Conservation (phyloP, 2,329 filamentous ascomycete species). For the Myriosclerotinia curreyana region DNA sequence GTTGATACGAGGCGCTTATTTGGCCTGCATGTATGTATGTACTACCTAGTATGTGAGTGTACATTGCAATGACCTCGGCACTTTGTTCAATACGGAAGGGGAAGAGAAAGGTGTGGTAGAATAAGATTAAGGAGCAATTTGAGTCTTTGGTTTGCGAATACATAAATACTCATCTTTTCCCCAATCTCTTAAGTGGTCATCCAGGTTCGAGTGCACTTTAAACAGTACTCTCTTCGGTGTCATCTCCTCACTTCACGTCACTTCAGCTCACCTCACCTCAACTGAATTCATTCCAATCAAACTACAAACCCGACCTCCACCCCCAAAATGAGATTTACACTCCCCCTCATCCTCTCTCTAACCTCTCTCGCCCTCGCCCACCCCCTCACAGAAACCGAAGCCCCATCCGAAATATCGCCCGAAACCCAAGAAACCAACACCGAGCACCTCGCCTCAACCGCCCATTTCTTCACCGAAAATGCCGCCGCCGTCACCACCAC, state of each 20-base stretch:
- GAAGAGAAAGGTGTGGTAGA: not conserved
- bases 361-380: slow-evolving; percentile 3
- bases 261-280: not conserved
- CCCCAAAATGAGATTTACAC: slow-evolving; percentile 3
- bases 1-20: not conserved
- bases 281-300: no score
- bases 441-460: not conserved
- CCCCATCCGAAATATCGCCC: not conserved
- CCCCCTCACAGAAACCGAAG: not conserved
- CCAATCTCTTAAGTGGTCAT: not conserved
- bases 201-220: not conserved
- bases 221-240: slow-evolving; percentile 11
- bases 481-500: not conserved
- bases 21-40: not conserved
- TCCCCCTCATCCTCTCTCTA: slow-evolving; percentile 6
- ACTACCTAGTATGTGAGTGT: not conserved
- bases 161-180: slow-evolving; percentile 8
- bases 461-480: not conserved
- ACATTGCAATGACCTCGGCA: not conserved
- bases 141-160: not conserved
- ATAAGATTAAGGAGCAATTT: not conserved
- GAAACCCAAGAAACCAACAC: not conserved
- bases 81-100: not conserved
- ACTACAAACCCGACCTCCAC: not conserved
- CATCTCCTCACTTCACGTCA: not conserved